Base-by-base conservation (phyloP, 108 stramenopile species). In the Craspedostauros australis region DNA sequence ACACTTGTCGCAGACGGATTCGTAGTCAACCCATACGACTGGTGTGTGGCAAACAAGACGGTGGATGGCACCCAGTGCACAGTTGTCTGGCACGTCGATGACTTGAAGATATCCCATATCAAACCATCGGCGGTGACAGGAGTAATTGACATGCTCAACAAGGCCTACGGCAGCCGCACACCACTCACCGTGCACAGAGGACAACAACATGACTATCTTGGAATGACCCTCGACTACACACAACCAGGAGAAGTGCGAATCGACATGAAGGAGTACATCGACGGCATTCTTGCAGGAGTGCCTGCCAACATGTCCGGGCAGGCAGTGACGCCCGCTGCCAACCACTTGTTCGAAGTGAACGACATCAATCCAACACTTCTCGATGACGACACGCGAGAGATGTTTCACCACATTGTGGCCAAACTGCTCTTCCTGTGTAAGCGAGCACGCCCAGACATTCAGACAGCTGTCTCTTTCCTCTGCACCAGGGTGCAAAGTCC, bases 81-180 rank as follows among this genome's bases (percentile, higher is more conserved):
- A 3, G 51, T 76, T 8, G 6, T 28, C 1, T 79, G 73, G 73
- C 60, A 74, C 43, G 76, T 70, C 0, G 76, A 80, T 46, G 79
- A 79, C 42, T 41, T 75, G 9, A 79, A 75, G 37, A 59, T 68
- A 0, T 64, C 62, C 18, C 68, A 71, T 30, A 43, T 49, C 3
- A 39, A 58, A 40, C 23, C 57, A 1, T 19, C 25, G 20, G 58
- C 60, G 43, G 48, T 58, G 1, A 29, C 3, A 15, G 20, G 33
- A 3, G 25, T 66, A 7, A 28, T 66, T 2, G 20, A 39, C 1
- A 19, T 22, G 19, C 46, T 66, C 11, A 16, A 66, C 12, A 5
- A 12, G 33, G 28, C 15, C 21, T 68, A 48, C 28, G 66, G 66
- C 8, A 56, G 39, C 22, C 29, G 38, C 37, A 7, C 52, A 11